Percentiles rank a stretch among this genome's conserved stretches.
These are phyloP conservation scores for Aureobasidium sp. DNA, from an alignment of 2,329 filamentous ascomycete species.

Conservation along the genomic window DNA sequence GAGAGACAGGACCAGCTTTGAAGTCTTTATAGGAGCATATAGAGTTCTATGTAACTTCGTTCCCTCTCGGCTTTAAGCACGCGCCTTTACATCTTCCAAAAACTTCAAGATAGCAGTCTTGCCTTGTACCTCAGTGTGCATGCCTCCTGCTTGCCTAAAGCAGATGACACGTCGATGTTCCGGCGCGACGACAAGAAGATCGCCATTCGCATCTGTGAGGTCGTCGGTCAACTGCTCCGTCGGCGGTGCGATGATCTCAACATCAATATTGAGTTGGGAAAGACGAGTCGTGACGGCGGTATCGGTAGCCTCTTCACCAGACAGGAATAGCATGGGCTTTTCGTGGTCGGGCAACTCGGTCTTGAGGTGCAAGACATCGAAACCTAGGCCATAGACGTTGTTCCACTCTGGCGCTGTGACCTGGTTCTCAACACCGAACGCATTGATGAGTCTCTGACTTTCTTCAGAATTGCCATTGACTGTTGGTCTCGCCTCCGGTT, in stretches of 20 bases:
- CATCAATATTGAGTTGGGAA: conserved; percentile 20
- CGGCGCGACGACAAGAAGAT: not conserved
- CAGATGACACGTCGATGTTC: conserved; percentile 18
- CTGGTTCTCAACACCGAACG: conserved; percentile 82
- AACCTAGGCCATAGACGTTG: conserved; percentile 65
- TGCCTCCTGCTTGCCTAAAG: conserved; percentile 27
- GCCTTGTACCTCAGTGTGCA: conserved; percentile 25
- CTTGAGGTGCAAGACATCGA: conserved; percentile 65
- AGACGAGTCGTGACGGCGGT: conserved; percentile 26
- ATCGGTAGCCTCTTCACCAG: conserved; percentile 24
- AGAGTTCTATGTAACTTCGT: not conserved
- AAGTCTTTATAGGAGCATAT: not conserved
- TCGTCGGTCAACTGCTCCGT: conserved; percentile 14
- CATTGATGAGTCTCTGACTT: conserved; percentile 60
- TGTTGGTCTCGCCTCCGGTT: conserved; percentile 51
- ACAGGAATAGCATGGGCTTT: conserved; percentile 31
- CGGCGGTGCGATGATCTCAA: not conserved
- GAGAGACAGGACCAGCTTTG: no score
- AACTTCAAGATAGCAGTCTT: conserved; percentile 20
- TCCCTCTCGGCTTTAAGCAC: not conserved
- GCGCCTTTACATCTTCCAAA: not conserved
- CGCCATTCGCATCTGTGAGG: conserved; percentile 9
- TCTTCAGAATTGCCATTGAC: conserved; percentile 61
- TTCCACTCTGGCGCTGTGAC: conserved; percentile 64
- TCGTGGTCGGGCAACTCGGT: conserved; percentile 22